Conservation (phyloP, 305 asterid genomes). For the Plantago lanceolata region DNA sequence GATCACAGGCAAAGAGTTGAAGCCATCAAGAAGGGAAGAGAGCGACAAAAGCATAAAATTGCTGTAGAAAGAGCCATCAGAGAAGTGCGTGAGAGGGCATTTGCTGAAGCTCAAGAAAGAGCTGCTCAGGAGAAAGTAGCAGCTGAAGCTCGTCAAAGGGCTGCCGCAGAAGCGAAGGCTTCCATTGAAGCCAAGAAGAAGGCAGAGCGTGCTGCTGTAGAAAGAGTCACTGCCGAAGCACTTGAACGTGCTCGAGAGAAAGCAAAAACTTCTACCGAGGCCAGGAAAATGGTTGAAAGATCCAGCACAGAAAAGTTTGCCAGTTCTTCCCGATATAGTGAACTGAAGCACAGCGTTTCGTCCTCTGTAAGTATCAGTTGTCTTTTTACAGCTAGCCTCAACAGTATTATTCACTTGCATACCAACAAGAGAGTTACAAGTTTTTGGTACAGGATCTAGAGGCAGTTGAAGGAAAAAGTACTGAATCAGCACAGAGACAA, state of each 20-base stretch:
- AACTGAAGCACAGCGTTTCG: conserved; percentile 67
- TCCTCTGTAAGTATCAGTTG: conserved; percentile 58
- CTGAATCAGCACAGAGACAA: conserved; percentile 80
- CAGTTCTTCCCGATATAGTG: conserved; percentile 42
- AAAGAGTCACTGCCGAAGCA: conserved; percentile 91
- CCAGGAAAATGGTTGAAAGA: conserved; percentile 44
- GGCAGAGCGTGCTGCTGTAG: conserved; percentile 97
- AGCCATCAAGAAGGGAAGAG: conserved; percentile 70
- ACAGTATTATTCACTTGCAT: conserved; percentile 12
- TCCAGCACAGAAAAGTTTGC: conserved; percentile 33
- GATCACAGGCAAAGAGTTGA: conserved; percentile 49
- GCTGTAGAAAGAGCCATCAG: conserved; percentile 87
- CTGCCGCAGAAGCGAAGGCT: conserved; percentile 60
- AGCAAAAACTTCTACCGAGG: conserved; percentile 53
- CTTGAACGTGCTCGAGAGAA: conserved; percentile 92
- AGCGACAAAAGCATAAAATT: conserved; percentile 66
- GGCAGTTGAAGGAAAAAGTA: conserved; percentile 43
- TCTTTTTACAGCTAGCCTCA: conserved; percentile 16
- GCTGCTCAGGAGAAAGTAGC: conserved; percentile 81
- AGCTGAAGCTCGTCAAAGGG: conserved; percentile 68
- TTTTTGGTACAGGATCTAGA: conserved; percentile 64
- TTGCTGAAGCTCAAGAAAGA: conserved; percentile 87
- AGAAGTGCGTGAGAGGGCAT: conserved; percentile 97
- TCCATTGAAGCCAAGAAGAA: conserved; percentile 70
- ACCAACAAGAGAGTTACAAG: conserved; percentile 19